These are phyloP conservation scores for Blastomyces emzantsi DNA, from an alignment of 2,329 filamentous ascomycete species.

Conservation along the genomic window DNA sequence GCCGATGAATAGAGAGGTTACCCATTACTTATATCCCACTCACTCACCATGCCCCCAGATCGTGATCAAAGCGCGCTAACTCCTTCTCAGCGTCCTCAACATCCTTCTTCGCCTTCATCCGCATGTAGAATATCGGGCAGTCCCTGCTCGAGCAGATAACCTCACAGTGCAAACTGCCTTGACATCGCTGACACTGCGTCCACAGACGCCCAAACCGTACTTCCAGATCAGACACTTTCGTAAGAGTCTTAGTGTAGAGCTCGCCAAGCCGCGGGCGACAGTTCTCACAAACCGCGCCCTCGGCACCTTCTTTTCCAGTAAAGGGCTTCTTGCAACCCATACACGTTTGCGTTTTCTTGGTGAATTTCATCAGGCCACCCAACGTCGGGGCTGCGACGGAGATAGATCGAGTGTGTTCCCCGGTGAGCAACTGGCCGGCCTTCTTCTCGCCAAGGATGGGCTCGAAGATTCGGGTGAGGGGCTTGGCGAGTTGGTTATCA, in stretches of 20 bases:
- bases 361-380: conserved; percentile 95
- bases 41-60: conserved; percentile 59
- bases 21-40: neutral
- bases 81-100: conserved; percentile 92
- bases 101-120: conserved; percentile 99
- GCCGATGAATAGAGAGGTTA: neutral
- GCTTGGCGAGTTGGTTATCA: conserved; percentile 95
- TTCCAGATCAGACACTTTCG: conserved; percentile 84
- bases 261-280: conserved; percentile 81
- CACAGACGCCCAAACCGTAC: conserved; percentile 86
- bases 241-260: conserved; percentile 83
- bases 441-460: conserved; percentile 93
- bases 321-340: conserved; percentile 99
- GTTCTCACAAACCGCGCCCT: conserved; percentile 79
- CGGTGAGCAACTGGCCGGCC: conserved; percentile 73
- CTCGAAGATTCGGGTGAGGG: conserved; percentile 90
- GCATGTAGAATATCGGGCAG: conserved; percentile 99
- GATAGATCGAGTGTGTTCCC: conserved; percentile 91
- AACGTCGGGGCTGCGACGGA: conserved; percentile 84
- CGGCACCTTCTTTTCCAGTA: conserved; percentile 64
- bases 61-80: conserved; percentile 77
- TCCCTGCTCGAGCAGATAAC: conserved; percentile 95
- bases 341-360: conserved; percentile 95
- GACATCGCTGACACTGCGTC: conserved; percentile 97
- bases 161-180: conserved; percentile 96